phyloP scores from a whole-genome alignment of 768 basidiomycete species.

The Pholiota microspora region DNA sequence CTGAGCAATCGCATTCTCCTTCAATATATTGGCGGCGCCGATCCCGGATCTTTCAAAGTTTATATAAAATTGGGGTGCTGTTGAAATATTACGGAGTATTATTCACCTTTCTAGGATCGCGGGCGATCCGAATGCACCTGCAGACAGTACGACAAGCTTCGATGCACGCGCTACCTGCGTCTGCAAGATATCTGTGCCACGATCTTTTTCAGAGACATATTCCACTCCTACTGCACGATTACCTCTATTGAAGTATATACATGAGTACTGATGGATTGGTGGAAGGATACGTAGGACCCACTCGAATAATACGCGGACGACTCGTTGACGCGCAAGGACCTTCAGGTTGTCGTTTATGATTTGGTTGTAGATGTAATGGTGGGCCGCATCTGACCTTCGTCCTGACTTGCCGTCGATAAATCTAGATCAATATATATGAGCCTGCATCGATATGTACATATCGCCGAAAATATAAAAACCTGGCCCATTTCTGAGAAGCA shows the following conservation, averaged over 20 bases:
- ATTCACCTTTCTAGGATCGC: constrained; percentile 41
- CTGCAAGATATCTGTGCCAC: constrained; percentile 8
- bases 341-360: constrained; percentile 38
- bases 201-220: constrained; percentile 38
- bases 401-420: constrained; percentile 54
- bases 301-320: constrained; percentile 51
- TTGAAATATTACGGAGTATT: not conserved
- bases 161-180: constrained; percentile 9
- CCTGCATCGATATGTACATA: not conserved
- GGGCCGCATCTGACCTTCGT: constrained; percentile 54
- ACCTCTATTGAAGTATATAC: constrained; percentile 23
- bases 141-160: constrained; percentile 45
- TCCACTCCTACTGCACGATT: constrained; percentile 50
- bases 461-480: not conserved
- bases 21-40: constrained; percentile 47
- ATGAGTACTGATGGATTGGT: not conserved
- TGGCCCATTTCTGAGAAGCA: constrained; percentile 2
- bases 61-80: not conserved
- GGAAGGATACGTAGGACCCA: constrained; percentile 19
- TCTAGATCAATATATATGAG: constrained; percentile 28
- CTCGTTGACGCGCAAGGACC: constrained; percentile 38
- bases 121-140: constrained; percentile 53
- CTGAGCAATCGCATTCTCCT: constrained; percentile 42
- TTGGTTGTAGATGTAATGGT: constrained; percentile 51
- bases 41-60: constrained; percentile 42